A percentile compares a stretch with the other conserved stretches of the same genome.
These are phyloP conservation scores for Botryosphaeria dothidea DNA, from an alignment of 2,329 filamentous ascomycete species.

Conservation along the genomic window DNA sequence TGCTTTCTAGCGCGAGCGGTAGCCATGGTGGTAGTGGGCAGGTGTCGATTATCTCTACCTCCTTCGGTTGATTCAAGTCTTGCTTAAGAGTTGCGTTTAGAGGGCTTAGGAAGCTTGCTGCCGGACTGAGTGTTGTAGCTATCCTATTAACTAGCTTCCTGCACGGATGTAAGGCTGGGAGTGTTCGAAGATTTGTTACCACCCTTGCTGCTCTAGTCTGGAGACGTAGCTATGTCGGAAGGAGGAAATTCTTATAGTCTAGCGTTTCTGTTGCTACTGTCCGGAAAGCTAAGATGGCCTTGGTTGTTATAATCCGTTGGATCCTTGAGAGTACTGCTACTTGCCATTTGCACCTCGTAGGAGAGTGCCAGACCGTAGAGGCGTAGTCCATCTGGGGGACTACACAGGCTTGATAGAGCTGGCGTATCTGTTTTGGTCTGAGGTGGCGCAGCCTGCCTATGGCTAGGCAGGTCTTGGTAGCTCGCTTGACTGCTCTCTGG, in stretches of 20 bases:
- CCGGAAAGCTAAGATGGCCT: neutral
- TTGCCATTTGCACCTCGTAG: slow-evolving; percentile 21
- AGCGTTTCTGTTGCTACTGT: neutral
- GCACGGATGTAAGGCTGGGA: neutral
- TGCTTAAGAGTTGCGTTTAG: neutral
- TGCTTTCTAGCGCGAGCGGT: neutral
- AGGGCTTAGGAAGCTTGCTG: neutral
- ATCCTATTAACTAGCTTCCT: neutral
- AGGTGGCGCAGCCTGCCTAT: slow-evolving; percentile 26
- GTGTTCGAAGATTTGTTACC: neutral
- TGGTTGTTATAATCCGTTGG: neutral
- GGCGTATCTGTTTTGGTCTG: slow-evolving; percentile 24
- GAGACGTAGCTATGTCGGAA: neutral
- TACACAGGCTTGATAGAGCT: slow-evolving; percentile 29
- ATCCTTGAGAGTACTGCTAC: neutral
- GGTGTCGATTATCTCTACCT: neutral
- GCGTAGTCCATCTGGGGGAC: slow-evolving; percentile 28
- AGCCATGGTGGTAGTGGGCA: neutral
- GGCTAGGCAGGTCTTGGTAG: slow-evolving; percentile 23
- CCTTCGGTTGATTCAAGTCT: neutral
- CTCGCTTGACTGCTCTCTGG: slow-evolving; percentile 22
- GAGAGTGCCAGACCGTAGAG: slow-evolving; percentile 28
- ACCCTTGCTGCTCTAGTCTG: neutral
- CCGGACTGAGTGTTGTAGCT: neutral
- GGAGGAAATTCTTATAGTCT: slow-evolving; percentile 2